Conservation (phyloP, 805 yeast species). For the Starmerella potacharoeniae region DNA sequence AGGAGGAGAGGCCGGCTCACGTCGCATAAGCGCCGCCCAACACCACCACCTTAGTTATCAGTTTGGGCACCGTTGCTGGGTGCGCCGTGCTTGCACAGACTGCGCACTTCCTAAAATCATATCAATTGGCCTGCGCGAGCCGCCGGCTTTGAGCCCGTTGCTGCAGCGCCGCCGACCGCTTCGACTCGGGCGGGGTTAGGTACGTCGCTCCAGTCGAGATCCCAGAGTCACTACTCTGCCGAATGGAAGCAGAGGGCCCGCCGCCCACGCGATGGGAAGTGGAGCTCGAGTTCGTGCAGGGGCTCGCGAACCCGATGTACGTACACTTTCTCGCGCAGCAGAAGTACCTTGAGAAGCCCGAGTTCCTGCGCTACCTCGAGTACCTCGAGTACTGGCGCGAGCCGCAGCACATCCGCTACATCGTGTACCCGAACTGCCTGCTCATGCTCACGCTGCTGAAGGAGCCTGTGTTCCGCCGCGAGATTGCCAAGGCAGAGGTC, state of each 20-base stretch:
- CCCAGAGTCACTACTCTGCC: background rate
- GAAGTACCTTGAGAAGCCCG: conserved; percentile 56
- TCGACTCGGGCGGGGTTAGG: background rate
- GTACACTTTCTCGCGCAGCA: conserved; percentile 78
- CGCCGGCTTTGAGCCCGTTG: no score
- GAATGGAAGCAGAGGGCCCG: conserved; percentile 31
- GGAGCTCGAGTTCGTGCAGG: conserved; percentile 88
- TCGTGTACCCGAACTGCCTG: conserved; percentile 80
- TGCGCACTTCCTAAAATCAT: no score
- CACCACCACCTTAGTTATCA: background rate
- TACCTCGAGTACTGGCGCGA: conserved; percentile 79
- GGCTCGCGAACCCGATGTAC: conserved; percentile 81
- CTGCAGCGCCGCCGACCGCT: no score
- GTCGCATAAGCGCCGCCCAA: background rate
- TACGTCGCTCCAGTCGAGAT: background rate
- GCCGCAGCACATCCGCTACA: conserved; percentile 56
- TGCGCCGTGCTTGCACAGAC: no score
- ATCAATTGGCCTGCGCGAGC: no score
- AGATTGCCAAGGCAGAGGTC: conserved; percentile 32
- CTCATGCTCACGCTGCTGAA: conserved; percentile 57
- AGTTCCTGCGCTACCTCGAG: conserved; percentile 61
- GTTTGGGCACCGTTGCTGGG: background rate
- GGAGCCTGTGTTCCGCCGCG: conserved; percentile 32
- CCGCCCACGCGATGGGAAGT: conserved; percentile 60
- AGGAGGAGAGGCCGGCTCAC: no score